Percentiles rank a stretch among this genome's conserved stretches.
phyloP scores from a whole-genome alignment of 352 stramenopile genomes.

The Hyaloperonospora arabidopsidis region DNA sequence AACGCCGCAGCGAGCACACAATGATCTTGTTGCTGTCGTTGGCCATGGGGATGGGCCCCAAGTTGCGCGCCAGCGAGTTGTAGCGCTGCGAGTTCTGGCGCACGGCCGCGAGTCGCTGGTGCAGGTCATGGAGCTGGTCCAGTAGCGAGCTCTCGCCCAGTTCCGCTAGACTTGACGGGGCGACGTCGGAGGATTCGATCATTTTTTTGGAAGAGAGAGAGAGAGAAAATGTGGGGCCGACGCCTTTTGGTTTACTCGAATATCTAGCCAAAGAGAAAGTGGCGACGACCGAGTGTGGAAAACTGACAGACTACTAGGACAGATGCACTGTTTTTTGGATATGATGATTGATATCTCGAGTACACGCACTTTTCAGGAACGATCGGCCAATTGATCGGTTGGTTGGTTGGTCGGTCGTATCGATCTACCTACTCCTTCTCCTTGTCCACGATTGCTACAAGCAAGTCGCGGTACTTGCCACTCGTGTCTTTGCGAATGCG shows the following conservation, averaged over 20 bases:
- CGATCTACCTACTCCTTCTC: too few species aligned
- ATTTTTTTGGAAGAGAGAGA: not conserved
- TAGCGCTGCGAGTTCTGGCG: conserved; percentile 70
- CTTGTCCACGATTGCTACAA: conserved; percentile 17
- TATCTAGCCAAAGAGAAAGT: too few species aligned
- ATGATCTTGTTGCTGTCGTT: conserved; percentile 78
- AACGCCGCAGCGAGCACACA: conserved; percentile 57
- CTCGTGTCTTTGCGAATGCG: conserved; percentile 64
- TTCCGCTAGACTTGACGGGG: conserved; percentile 22
- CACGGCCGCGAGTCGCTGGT: conserved; percentile 58
- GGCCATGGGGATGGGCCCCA: conserved; percentile 65
- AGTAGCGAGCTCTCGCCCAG: conserved; percentile 64
- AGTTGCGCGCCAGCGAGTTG: conserved; percentile 47
- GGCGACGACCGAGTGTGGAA: too few species aligned
- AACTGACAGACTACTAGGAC: too few species aligned
- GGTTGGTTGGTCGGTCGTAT: too few species aligned
- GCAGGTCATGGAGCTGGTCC: conserved; percentile 72
- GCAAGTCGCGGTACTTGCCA: conserved; percentile 49
- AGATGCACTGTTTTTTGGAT: too few species aligned
- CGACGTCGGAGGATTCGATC: conserved; percentile 6
- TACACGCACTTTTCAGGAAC: too few species aligned
- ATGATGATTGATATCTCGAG: too few species aligned
- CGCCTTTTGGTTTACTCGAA: too few species aligned
- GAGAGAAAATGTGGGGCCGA: not conserved
- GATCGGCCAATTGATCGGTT: too few species aligned